Conservation (phyloP, 768 basidiomycete species). For the Lentinula lateritia region DNA sequence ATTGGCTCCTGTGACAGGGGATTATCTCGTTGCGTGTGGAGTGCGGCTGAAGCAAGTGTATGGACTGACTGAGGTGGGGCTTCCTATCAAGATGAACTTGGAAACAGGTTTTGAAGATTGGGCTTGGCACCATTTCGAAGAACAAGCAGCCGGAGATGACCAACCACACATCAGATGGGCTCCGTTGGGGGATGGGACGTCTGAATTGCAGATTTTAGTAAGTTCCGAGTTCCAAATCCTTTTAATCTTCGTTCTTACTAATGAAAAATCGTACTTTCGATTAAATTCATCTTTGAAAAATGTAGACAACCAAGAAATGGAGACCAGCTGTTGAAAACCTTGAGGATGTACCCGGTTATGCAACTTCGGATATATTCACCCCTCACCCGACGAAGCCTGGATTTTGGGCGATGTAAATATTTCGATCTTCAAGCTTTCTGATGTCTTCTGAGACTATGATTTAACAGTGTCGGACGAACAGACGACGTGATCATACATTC, state of each 20-base stretch:
- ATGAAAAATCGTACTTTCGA: no score
- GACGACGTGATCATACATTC: slow-evolving; percentile 27
- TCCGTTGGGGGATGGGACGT: slow-evolving; percentile 7
- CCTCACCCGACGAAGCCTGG: slow-evolving; percentile 31
- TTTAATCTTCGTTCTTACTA: not conserved
- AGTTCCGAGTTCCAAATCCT: not conserved
- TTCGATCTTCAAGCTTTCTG: not conserved
- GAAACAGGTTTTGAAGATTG: slow-evolving; percentile 13
- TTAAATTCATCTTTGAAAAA: not conserved
- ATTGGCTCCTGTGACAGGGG: slow-evolving; percentile 6
- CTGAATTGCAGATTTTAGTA: slow-evolving; percentile 6
- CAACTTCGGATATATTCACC: slow-evolving; percentile 30
- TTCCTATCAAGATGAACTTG: not conserved
- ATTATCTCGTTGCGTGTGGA: slow-evolving; percentile 13
- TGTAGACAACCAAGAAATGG: slow-evolving; percentile 21
- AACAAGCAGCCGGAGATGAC: not conserved
- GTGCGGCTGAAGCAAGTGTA: slow-evolving; percentile 11
- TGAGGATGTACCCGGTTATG: slow-evolving; percentile 28
- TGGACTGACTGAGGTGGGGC: slow-evolving; percentile 18
- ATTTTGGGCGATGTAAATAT: slow-evolving; percentile 28
- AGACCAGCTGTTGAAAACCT: slow-evolving; percentile 26
- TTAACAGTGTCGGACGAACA: slow-evolving; percentile 21
- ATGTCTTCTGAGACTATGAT: slow-evolving; percentile 9
- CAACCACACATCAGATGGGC: not conserved
- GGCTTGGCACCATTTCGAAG: slow-evolving; percentile 5